Percentiles rank a stretch among this genome's conserved stretches.
These are phyloP conservation scores for Aphanomyces stellatus DNA, from an alignment of 352 stramenopile genomes.

Conservation along the genomic window DNA sequence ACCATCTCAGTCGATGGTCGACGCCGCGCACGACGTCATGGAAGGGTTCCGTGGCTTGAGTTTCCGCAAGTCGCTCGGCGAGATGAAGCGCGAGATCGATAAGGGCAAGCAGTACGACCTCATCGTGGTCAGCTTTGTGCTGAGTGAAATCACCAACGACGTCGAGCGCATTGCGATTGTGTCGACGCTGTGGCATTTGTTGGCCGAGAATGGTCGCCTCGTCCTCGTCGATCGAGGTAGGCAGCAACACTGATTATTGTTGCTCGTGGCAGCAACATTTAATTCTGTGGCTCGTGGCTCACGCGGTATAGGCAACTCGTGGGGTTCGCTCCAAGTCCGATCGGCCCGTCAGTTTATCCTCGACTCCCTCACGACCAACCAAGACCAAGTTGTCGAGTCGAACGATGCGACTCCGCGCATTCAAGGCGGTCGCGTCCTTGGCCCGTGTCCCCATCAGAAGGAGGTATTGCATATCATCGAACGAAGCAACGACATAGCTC, in stretches of 20 bases:
- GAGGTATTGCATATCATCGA: constrained; percentile 31
- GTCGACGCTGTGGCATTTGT: constrained; percentile 69
- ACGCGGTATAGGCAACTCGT: constrained; percentile 39
- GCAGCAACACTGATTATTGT: neutral
- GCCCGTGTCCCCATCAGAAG: constrained; percentile 62
- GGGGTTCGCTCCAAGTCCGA: constrained; percentile 73
- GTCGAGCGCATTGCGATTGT: constrained; percentile 69
- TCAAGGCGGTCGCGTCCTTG: constrained; percentile 43
- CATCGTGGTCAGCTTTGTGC: constrained; percentile 60
- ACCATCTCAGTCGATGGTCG: constrained; percentile 79
- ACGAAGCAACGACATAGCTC: neutral
- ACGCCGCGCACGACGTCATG: constrained; percentile 59
- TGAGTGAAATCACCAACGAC: constrained; percentile 78
- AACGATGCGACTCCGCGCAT: constrained; percentile 16
- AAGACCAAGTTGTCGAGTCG: constrained; percentile 25
- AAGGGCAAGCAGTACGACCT: constrained; percentile 67
- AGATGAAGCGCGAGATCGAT: constrained; percentile 70
- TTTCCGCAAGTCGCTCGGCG: constrained; percentile 52
- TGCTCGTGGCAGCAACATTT: neutral
- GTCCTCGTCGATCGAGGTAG: constrained; percentile 55
- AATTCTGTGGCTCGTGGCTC: neutral
- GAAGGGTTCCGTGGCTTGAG: constrained; percentile 68
- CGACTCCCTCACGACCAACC: constrained; percentile 46
- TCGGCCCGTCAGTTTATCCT: constrained; percentile 81
- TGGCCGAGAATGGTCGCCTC: constrained; percentile 61